Conservation (phyloP, 1,284 basidiomycete species). For the Coriolopsis trogii region DNA sequence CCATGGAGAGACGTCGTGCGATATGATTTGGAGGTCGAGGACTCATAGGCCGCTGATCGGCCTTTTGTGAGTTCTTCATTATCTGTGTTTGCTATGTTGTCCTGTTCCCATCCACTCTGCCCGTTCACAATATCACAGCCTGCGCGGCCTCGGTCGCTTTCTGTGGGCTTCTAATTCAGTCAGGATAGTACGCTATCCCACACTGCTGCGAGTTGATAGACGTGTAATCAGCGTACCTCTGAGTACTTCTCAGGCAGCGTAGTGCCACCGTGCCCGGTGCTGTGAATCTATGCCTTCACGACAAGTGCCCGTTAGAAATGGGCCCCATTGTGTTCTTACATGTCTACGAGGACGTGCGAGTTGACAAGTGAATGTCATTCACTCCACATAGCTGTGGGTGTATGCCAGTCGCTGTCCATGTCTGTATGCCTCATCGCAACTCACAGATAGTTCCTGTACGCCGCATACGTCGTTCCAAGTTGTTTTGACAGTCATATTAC, state of each 20-base stretch:
- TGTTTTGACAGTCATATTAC: no score
- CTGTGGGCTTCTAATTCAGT: not conserved
- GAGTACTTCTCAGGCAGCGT: no score
- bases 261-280: not conserved
- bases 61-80: not conserved
- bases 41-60: no score
- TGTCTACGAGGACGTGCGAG: no score
- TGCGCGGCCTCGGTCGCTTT: not conserved
- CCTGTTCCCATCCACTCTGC: not conserved
- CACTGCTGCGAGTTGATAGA: conserved; percentile 3
- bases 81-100: not conserved
- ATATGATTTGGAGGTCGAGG: conserved; percentile 19
- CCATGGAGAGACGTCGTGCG: conserved; percentile 51
- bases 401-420: no score
- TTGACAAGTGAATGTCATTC: no score
- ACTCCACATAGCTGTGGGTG: no score
- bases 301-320: no score
- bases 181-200: not conserved
- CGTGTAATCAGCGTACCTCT: not conserved
- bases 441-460: no score
- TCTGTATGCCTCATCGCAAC: no score
- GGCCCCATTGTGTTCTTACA: no score
- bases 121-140: conserved; percentile 1
- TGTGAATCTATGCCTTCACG: not conserved
- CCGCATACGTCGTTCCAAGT: no score